phyloP scores from a whole-genome alignment of 2,329 filamentous ascomycete genomes.

The Seiridium cupressi region DNA sequence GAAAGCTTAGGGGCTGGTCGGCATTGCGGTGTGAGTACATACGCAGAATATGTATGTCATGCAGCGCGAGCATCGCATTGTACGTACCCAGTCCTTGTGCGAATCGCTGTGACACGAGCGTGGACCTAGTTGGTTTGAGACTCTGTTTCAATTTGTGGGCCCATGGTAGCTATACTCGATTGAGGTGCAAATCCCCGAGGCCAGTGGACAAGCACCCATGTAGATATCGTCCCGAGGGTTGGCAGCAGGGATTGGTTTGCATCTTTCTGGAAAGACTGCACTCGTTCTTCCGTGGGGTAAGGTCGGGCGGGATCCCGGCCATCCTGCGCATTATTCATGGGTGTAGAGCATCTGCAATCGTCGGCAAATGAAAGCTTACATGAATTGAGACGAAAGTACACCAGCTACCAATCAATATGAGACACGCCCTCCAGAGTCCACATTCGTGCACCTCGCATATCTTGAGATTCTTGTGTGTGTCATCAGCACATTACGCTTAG shows the following conservation, averaged over 20 bases:
- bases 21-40: neutral
- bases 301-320: neutral
- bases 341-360: neutral
- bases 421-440: no score
- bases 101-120: neutral
- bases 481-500: no score
- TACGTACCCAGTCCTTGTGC: neutral
- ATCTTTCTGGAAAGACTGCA: neutral
- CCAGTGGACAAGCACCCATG: neutral
- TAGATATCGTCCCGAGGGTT: neutral
- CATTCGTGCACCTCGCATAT: no score
- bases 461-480: no score
- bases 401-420: neutral
- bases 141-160: neutral
- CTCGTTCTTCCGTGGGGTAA: neutral
- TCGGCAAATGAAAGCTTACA: neutral
- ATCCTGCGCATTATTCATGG: neutral
- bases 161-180: neutral
- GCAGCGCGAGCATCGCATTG: neutral
- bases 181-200: neutral
- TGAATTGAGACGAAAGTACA: neutral
- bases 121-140: neutral
- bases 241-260: neutral
- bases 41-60: neutral
- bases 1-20: neutral